phyloP scores from a whole-genome alignment of 257 asterid genomes.

The Osmanthus fragrans region DNA sequence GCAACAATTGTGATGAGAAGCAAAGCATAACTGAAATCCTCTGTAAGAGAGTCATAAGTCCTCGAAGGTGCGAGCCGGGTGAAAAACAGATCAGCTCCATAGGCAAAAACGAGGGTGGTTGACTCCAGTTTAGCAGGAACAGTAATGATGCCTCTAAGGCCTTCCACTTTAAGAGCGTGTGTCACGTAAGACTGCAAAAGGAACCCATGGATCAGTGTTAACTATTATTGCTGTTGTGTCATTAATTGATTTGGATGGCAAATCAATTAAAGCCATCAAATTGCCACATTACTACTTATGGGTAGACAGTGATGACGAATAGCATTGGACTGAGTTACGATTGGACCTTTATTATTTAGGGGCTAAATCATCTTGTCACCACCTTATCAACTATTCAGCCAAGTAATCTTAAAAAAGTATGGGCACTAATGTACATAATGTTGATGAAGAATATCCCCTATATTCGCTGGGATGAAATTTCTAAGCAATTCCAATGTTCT shows the following conservation, averaged over 20 bases:
- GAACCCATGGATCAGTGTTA: neutral
- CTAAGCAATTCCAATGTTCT: neutral
- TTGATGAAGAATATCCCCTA: neutral
- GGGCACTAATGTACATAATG: neutral
- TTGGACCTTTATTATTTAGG: neutral
- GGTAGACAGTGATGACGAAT: no score
- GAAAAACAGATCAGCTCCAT: slow-evolving; percentile 90
- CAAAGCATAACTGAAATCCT: slow-evolving; percentile 92
- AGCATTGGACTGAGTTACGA: neutral
- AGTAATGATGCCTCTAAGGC: slow-evolving; percentile 78
- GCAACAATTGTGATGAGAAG: slow-evolving; percentile 85
- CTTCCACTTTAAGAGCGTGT: slow-evolving; percentile 89
- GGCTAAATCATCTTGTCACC: neutral
- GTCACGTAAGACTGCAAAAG: slow-evolving; percentile 74
- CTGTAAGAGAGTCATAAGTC: slow-evolving; percentile 93
- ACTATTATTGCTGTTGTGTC: no score
- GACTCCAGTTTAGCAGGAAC: slow-evolving; percentile 93
- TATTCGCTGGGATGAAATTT: neutral
- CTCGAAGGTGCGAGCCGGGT: slow-evolving; percentile 91
- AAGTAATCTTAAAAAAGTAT: neutral
- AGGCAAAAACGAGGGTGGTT: slow-evolving; percentile 84
- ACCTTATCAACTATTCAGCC: neutral
- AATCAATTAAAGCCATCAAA: no score
- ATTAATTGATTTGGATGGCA: no score
- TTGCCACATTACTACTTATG: no score